Base-by-base conservation (phyloP, 140 eudicot genomes). In the Anethum foeniculum region DNA sequence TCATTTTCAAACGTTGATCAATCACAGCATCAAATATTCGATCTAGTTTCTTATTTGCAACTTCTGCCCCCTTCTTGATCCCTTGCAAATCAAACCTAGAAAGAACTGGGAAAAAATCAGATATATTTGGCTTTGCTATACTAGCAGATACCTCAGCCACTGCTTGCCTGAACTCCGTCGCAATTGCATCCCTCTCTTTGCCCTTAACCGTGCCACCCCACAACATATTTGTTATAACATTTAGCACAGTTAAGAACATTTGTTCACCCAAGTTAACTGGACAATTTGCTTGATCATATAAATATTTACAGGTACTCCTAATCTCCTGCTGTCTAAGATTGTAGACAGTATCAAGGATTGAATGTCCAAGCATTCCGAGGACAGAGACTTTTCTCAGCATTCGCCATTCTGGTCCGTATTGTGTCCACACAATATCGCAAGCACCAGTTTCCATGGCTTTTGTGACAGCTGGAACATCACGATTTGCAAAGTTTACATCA, bases 381-480 rank as follows among this genome's bases (percentile, higher is more conserved):
- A 88, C 96, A 38, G 90, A 89, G 0, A 88, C 91, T 84, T 83
- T 91, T 38, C 98, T 85, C 80, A 93, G 75, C 93, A 91, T 88
- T 46, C 96, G 87, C 96, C 91, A 89, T 44, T 88, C 85, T 0
- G 90, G 87, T 0, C 96, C 96, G 8, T 89, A 85, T 1, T 91
- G 93, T 9, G 89, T 81, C 87, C 90, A 93, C 3, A 86, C 89
- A 12, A 93, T 83, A 79, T 93, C 96, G 32, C 46, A 77, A 71
- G 91, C 98, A 3, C 92, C 91, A 30, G 85, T 88, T 0, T 84
- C 89, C 79, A 38, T 73, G 69, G 85, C 89, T 46, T 75, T 75
- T 2, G 90, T 96, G 0, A 46, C 85, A 10, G 78, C 60, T 23
- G 94, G 94, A n/a, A 88, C 83, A 48, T 89, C 93, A 3, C 94